Conservation (phyloP, 371 early-diverging fungal genomes). For the Mucor piriformis region DNA sequence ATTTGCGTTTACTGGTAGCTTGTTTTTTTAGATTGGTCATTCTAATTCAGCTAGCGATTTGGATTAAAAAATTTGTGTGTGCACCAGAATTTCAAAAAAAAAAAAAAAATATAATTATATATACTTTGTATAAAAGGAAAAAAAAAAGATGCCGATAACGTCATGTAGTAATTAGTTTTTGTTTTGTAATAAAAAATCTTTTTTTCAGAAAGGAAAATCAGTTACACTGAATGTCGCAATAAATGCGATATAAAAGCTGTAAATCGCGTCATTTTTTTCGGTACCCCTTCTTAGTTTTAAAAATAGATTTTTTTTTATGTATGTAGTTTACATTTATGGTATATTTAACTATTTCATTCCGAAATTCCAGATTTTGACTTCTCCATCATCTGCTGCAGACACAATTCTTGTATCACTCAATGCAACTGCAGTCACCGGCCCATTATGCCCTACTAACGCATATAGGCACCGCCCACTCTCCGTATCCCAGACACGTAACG, state of each 20-base stretch:
- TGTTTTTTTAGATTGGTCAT: too few relatives aligned
- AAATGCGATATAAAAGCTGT: constrained; percentile 19
- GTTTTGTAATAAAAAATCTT: neutral
- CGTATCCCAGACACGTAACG: constrained; percentile 93
- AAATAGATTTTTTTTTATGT: neutral
- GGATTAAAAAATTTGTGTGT: too few relatives aligned
- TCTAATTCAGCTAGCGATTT: too few relatives aligned
- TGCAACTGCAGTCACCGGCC: constrained; percentile 76
- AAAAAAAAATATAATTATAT: neutral
- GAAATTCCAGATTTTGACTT: constrained; percentile 82
- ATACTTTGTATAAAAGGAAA: too few relatives aligned
- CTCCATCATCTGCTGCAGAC: constrained; percentile 84
- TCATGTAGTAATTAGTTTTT: neutral
- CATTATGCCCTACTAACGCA: constrained; percentile 68
- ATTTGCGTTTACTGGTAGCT: neutral
- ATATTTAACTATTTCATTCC: constrained; percentile 12
- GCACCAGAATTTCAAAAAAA: too few relatives aligned
- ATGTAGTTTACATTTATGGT: neutral
- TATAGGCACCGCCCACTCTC: constrained; percentile 81
- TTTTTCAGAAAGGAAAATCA: neutral
- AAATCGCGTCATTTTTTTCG: constrained; percentile 24
- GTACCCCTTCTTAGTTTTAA: neutral
- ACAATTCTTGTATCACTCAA: constrained; percentile 88
- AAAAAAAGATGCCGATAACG: neutral
- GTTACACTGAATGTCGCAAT: constrained; percentile 19